Conservation (phyloP, 495 filamentous ascomycete species). For the Daldinia caldariorum region DNA sequence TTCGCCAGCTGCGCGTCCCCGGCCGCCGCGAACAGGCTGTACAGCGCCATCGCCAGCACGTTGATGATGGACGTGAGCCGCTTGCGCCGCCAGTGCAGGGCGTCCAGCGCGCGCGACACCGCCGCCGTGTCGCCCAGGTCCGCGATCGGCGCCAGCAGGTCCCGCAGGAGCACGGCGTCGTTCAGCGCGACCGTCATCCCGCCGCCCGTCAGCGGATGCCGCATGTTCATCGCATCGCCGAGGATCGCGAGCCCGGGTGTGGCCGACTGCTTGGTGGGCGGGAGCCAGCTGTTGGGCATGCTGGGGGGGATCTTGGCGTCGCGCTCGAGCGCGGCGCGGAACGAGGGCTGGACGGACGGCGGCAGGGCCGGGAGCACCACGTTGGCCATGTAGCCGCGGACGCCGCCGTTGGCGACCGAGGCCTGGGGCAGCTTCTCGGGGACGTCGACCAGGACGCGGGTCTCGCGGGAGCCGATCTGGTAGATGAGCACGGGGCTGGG, state of each 20-base stretch:
- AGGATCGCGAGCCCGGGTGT: constrained; percentile 81
- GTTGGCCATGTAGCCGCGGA: constrained; percentile 81
- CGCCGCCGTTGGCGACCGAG: constrained; percentile 73
- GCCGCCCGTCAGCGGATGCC: constrained; percentile 91
- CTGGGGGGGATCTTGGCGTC: constrained; percentile 73
- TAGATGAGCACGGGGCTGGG: constrained; percentile 88
- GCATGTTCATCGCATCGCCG: constrained; percentile 96
- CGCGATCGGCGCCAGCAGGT: constrained; percentile 73
- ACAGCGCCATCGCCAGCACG: constrained; percentile 92
- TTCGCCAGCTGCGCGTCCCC: constrained; percentile 78
- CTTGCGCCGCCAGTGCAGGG: constrained; percentile 91
- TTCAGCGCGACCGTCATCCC: constrained; percentile 97
- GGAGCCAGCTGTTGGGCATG: constrained; percentile 96
- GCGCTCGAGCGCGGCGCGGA: constrained; percentile 76
- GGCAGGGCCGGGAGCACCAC: constrained; percentile 82
- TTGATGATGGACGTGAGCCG: constrained; percentile 86
- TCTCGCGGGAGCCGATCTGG: constrained; percentile 96
- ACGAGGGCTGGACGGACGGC: constrained; percentile 66
- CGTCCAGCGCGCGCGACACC: constrained; percentile 73
- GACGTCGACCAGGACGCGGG: constrained; percentile 89
- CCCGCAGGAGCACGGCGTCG: constrained; percentile 79
- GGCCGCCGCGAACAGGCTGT: constrained; percentile 90
- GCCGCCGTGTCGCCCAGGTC: constrained; percentile 70
- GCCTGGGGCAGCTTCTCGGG: constrained; percentile 81
- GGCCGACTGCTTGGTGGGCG: constrained; percentile 68